Conservation (phyloP, 2,329 filamentous ascomycete genomes). For the Colletotrichum australisinense region DNA sequence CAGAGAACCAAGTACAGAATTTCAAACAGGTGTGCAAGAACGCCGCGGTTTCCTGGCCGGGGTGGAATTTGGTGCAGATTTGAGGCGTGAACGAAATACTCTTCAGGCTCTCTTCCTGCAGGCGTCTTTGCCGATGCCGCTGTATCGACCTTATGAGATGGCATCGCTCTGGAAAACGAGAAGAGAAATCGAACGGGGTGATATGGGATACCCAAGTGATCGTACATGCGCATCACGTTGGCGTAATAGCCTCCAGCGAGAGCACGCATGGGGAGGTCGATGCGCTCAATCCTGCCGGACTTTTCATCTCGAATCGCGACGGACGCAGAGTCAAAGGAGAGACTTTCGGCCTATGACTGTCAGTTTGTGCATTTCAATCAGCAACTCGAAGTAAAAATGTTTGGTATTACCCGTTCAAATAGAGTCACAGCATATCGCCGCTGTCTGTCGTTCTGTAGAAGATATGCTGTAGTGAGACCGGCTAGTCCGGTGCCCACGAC, state of each 20-base stretch:
- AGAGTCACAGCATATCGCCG: slow-evolving; percentile 47
- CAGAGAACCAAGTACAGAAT: slow-evolving; percentile 57
- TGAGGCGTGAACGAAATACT: slow-evolving; percentile 65
- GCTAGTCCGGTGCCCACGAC: slow-evolving; percentile 52
- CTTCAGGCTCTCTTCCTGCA: slow-evolving; percentile 39
- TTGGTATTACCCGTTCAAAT: slow-evolving; percentile 48
- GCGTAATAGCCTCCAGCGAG: slow-evolving; percentile 60
- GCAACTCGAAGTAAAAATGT: too few species aligned
- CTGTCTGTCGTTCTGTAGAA: slow-evolving; percentile 46
- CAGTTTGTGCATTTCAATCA: not conserved
- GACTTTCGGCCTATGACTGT: slow-evolving; percentile 42
- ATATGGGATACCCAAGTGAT: slow-evolving; percentile 62
- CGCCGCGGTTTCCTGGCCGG: slow-evolving; percentile 49
- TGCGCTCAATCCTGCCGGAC: slow-evolving; percentile 45
- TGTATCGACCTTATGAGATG: not conserved
- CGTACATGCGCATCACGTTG: slow-evolving; percentile 67
- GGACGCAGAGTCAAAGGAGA: slow-evolving; percentile 53
- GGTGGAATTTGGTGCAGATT: slow-evolving; percentile 62
- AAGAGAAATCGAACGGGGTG: slow-evolving; percentile 64
- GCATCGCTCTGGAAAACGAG: slow-evolving; percentile 55
- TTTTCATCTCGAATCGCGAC: slow-evolving; percentile 47
- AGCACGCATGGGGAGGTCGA: slow-evolving; percentile 54
- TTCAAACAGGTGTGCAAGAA: slow-evolving; percentile 55
- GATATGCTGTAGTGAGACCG: slow-evolving; percentile 49
- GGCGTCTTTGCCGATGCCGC: not conserved